phyloP scores from a whole-genome alignment of 83 land plant genomes.

The Larix sibirica region DNA sequence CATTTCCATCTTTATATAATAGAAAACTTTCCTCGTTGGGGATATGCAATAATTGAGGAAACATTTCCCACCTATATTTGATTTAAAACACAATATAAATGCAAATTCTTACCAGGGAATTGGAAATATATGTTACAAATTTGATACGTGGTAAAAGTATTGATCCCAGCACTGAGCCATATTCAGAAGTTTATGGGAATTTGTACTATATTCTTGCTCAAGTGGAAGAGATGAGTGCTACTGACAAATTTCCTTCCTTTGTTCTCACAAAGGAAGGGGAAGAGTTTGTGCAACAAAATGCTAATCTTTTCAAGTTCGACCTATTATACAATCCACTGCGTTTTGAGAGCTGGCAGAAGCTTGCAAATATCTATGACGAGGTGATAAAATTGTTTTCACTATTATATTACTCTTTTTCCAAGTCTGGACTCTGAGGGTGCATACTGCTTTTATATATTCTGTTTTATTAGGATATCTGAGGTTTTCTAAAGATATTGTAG shows the following conservation, averaged over 20 bases:
- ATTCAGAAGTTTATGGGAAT: constrained; percentile 79
- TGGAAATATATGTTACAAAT: constrained; percentile 12
- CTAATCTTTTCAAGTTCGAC: constrained; percentile 89
- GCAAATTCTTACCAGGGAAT: not conserved
- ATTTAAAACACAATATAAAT: not conserved
- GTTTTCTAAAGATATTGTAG: not conserved
- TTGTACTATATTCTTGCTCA: constrained; percentile 83
- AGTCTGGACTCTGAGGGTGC: not conserved
- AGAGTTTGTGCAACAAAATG: constrained; percentile 92
- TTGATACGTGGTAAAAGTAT: constrained; percentile 8
- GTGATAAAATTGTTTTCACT: constrained; percentile 27
- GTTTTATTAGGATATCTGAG: not conserved
- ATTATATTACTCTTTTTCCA: not conserved
- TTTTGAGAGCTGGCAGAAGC: constrained; percentile 95
- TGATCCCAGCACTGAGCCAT: constrained; percentile 57
- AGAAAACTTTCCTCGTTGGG: not conserved
- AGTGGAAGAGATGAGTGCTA: constrained; percentile 88
- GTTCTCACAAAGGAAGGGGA: constrained; percentile 96
- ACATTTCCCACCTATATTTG: not conserved
- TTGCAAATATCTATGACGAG: constrained; percentile 97
- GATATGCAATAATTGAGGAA: not conserved
- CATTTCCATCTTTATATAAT: not conserved
- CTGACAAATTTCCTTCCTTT: constrained; percentile 96
- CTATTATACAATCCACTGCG: constrained; percentile 86
- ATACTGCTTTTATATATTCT: not conserved